Conservation (phyloP, 495 filamentous ascomycete species). For the Tuber indicum region DNA sequence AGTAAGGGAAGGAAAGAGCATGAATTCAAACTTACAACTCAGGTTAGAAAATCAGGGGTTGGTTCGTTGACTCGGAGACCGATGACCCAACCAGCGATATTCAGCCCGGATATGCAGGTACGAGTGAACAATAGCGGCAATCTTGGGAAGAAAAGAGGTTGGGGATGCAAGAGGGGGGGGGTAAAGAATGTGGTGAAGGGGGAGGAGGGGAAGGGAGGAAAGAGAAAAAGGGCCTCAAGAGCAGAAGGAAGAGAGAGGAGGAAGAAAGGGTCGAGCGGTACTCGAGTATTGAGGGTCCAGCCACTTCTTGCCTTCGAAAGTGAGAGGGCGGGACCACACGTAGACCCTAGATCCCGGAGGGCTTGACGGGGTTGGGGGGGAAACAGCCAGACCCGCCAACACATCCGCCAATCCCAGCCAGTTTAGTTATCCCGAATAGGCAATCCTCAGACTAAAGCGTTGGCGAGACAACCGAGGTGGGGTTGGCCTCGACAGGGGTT, state of each 20-base stretch:
- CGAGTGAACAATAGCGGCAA: conserved; percentile 14
- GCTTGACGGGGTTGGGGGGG: conserved; percentile 23
- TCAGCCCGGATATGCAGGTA: conserved; percentile 33
- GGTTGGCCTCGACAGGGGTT: conserved; percentile 24
- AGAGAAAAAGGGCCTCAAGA: not conserved
- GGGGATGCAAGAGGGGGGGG: not conserved
- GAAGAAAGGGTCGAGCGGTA: conserved; percentile 12
- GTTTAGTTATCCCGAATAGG: conserved; percentile 17
- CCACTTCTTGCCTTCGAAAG: conserved; percentile 24
- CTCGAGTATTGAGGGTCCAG: conserved; percentile 17
- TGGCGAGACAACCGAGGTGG: conserved; percentile 35
- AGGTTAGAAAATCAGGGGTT: conserved; percentile 15
- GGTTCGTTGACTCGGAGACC: conserved; percentile 20
- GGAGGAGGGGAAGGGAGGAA: not conserved
- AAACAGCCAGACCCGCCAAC: conserved; percentile 18
- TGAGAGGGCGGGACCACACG: conserved; percentile 21
- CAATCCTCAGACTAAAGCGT: conserved; percentile 27
- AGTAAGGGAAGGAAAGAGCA: conserved; percentile 7
- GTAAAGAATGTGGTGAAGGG: conserved; percentile 3
- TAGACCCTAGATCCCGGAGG: not conserved
- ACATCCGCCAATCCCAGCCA: conserved; percentile 24
- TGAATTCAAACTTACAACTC: conserved; percentile 2
- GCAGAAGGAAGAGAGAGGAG: not conserved
- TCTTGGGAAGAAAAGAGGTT: not conserved
- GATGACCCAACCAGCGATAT: conserved; percentile 26